Evolutionary conservation across 1,139 yeast genomes (phyloP), one percentile per base, ranked within the genome.

Genomic region (Pichia sp.): DNA sequence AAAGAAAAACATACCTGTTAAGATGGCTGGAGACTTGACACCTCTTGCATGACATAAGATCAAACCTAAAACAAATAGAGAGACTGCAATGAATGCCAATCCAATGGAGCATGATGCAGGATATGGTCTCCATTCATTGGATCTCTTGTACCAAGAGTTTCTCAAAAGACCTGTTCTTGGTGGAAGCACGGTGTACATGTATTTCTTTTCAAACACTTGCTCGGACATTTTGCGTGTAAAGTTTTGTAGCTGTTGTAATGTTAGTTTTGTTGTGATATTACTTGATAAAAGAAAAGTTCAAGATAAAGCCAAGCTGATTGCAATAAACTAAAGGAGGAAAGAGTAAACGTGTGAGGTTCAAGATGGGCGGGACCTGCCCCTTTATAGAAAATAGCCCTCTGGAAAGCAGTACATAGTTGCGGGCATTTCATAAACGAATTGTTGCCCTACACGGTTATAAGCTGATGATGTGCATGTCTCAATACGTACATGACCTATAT

Each of bases 21-120:
- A 61, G 19, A 72, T 58, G 35, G 69, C 68, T 22, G 68, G 66
- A 19, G 64, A 62, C 6, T 63, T 53, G 29, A 72, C 67, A 22
- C 74, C 72, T 58, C 69, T 64, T 24, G 78, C 77, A 30, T 64
- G 67, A 37, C 72, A 66, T 35, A 72, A 64, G 40, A 60, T 55
- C 56, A 74, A 54, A 22, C 55, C 55, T 11, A 53, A 37, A 3
- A 50, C 39, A 29, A 53, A 53, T 29, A 50, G 32, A 1, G 55
- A 39, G 22, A 48, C 45, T n/a, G 49, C 54, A 25, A 48, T 30
- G 12, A 49, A 40, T 16, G 51, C 47, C 30, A 53, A 37, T 35
- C 58, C 58, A 11, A 52, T 50, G 3, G 58, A 41, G 27, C 48
- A 47, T 9, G 58, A 46, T 14, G 54, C 41, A 27, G 55, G 56